Evolutionary conservation across 108 stramenopile genomes (phyloP), one percentile per base, ranked within the genome.

Genomic region (Pseudonitzschia pungens): DNA sequence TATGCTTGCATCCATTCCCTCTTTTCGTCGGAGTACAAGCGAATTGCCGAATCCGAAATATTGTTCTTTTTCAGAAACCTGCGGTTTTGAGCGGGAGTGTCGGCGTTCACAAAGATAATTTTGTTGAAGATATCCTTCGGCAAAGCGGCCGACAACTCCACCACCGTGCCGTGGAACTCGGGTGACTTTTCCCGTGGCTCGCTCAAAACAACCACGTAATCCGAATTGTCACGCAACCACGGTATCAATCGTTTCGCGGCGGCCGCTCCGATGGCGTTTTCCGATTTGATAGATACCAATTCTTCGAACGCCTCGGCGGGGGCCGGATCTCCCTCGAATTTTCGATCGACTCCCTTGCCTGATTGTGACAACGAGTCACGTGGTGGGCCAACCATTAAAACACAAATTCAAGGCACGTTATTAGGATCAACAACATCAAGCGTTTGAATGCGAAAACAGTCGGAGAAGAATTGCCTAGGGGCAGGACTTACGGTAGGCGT

Each of bases 301-400:
- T 89, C 86, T 15, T 83, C 84, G 65, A 94, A 94, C 15, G 84
- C 82, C 18, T 76, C 75, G 21, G 77, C 64, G 18, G 90, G 90
- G 26, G 93, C 93, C 28, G 89, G 86, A 75, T 94, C 93, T 18
- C 89, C 89, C 78, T 91, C 90, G 53, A 90, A 92, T 26, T 90
- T 65, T 16, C 89, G 86, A 52, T 82, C 78, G 9, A 84, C 65
- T 1, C 84, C 88, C 21, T 60, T 41, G 66, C 66, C 83, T 84
- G 70, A 5, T 36, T 36, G 36, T 6, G 36, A 36, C 36, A 6
- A 36, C 36, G 36, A 36, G 36, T 36, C 6, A 2, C 4, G 36
- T 36, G 36, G 36, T 36, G 36, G 4, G 6, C 36, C 36, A 36
- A 36, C 4, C 36, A 36, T 5, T 6, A 6, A 36, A 2, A 36